Evolutionary conservation across 2,329 filamentous ascomycete genomes (phyloP).

Genomic region (Fusarium heterosporum): DNA sequence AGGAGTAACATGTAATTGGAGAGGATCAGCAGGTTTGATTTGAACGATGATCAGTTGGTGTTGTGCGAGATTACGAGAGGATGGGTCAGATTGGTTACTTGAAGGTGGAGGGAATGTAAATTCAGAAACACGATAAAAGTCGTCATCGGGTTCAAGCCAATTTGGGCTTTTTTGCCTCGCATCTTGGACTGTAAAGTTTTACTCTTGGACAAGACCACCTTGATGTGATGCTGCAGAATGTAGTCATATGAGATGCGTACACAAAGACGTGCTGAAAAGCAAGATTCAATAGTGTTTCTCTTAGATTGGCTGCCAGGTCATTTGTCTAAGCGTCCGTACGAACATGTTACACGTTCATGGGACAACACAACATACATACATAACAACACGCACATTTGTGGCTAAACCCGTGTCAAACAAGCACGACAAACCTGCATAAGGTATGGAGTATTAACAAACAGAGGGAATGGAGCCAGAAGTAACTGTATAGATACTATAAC

Average conservation of each 20-base stretch:
- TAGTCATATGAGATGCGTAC: neutral
- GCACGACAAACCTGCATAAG: neutral
- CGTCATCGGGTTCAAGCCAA: neutral
- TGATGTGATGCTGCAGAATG: neutral
- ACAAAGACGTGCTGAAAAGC: neutral
- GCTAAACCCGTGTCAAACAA: neutral
- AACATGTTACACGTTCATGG: conserved; percentile 20
- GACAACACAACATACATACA: conserved; percentile 20
- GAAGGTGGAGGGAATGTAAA: too few species aligned
- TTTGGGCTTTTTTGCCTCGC: neutral
- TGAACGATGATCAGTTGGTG: neutral
- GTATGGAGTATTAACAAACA: neutral
- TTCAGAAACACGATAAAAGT: too few species aligned
- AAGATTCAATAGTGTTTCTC: neutral
- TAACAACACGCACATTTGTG: conserved; percentile 8
- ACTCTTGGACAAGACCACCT: neutral
- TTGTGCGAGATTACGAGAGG: neutral
- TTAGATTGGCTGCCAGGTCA: neutral
- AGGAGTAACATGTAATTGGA: neutral
- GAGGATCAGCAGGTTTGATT: neutral
- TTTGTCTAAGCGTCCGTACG: conserved; percentile 14
- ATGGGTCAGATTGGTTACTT: neutral
- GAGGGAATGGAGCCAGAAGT: neutral
- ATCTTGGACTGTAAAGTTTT: neutral
- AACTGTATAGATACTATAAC: neutral